A percentile compares a stretch with the other conserved stretches of the same genome.
These are phyloP conservation scores for Hebeloma cylindrosporum DNA, from an alignment of 768 basidiomycete genomes.

Conservation along the genomic window DNA sequence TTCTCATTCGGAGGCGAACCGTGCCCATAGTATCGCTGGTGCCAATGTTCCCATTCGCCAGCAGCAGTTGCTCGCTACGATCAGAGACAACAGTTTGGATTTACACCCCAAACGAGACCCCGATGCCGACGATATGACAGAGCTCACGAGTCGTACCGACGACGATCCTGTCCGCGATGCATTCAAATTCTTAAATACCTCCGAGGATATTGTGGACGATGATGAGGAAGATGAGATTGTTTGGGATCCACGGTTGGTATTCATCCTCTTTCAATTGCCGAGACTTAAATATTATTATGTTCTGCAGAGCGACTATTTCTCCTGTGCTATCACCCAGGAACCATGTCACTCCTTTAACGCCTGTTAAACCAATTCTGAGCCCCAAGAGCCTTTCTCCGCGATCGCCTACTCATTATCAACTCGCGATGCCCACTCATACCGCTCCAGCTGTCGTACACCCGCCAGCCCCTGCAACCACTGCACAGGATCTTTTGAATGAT, in stretches of 20 bases:
- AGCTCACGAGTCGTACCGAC: slow-evolving; percentile 70
- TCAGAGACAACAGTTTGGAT: slow-evolving; percentile 24
- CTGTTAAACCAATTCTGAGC: slow-evolving; percentile 32
- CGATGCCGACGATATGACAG: slow-evolving; percentile 64
- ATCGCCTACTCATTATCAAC: slow-evolving; percentile 32
- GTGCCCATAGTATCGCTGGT: slow-evolving; percentile 2
- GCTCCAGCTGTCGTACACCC: slow-evolving; percentile 18
- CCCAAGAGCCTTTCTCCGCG: slow-evolving; percentile 29
- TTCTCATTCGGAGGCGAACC: slow-evolving; percentile 13
- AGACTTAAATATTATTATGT: neutral
- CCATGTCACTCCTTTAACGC: slow-evolving; percentile 35
- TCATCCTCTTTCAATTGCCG: neutral
- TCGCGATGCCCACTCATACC: slow-evolving; percentile 13
- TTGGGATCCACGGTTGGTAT: slow-evolving; percentile 60
- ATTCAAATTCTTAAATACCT: slow-evolving; percentile 49
- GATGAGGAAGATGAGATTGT: slow-evolving; percentile 77
- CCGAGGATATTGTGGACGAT: slow-evolving; percentile 41
- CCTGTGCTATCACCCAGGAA: slow-evolving; percentile 34
- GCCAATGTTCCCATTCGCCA: slow-evolving; percentile 16
- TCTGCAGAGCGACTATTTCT: slow-evolving; percentile 28
- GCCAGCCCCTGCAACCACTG: slow-evolving; percentile 50
- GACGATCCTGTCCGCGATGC: slow-evolving; percentile 80
- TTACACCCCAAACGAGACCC: slow-evolving; percentile 20
- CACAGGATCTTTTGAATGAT: slow-evolving; percentile 64
- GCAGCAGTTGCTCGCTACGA: slow-evolving; percentile 24